phyloP scores from a whole-genome alignment of 2,329 filamentous ascomycete genomes.

The Microsporum ferrugineum region DNA sequence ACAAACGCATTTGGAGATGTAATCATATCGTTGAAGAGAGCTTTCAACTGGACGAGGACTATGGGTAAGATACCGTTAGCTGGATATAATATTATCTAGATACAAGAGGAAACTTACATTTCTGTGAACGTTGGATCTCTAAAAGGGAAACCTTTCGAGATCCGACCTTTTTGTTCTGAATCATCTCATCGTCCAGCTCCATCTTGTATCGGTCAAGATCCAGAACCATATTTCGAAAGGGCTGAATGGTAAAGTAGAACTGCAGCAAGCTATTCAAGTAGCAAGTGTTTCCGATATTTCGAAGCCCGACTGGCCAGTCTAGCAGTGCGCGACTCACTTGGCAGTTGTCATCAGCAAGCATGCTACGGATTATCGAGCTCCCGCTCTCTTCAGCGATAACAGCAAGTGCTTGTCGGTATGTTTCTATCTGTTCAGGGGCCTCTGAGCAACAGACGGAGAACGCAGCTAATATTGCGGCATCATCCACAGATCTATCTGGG shows the following conservation, averaged over 20 bases:
- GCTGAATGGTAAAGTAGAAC: slow-evolving; percentile 81
- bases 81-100: slow-evolving; percentile 10
- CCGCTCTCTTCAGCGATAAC: slow-evolving; percentile 37
- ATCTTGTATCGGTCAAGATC: slow-evolving; percentile 62
- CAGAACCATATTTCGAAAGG: slow-evolving; percentile 68
- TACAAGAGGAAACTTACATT: slow-evolving; percentile 50
- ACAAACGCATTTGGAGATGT: slow-evolving; percentile 51
- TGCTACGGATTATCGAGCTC: slow-evolving; percentile 27
- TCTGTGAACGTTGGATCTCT: slow-evolving; percentile 52
- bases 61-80: neutral
- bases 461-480: slow-evolving; percentile 41
- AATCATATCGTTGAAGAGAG: slow-evolving; percentile 60
- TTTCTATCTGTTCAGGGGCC: slow-evolving; percentile 35
- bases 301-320: slow-evolving; percentile 68
- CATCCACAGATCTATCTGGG: slow-evolving; percentile 40
- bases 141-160: slow-evolving; percentile 52
- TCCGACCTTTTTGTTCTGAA: slow-evolving; percentile 62
- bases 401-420: slow-evolving; percentile 37
- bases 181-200: slow-evolving; percentile 50
- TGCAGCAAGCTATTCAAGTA: slow-evolving; percentile 95
- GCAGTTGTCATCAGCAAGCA: slow-evolving; percentile 23
- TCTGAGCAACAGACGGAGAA: slow-evolving; percentile 38
- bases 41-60: slow-evolving; percentile 65
- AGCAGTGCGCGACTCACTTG: slow-evolving; percentile 27
- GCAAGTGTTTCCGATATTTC: slow-evolving; percentile 95